A percentile compares a stretch with the other conserved stretches of the same genome.
Conservation (phyloP, 1,284 basidiomycete species). For the Phellopilus nigrolimitatus region DNA sequence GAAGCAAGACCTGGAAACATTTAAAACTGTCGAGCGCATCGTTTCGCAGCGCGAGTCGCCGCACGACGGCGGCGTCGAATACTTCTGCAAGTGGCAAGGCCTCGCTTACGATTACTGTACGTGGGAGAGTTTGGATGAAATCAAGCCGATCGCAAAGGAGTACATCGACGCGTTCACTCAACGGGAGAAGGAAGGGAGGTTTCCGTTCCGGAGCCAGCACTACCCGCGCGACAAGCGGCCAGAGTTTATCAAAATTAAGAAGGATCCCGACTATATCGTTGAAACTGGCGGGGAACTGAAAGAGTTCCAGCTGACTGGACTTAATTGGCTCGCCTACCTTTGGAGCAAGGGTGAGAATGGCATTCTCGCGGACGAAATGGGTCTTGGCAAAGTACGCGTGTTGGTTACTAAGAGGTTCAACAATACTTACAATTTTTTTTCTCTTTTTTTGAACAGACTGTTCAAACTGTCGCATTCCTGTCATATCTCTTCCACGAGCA, state of each 20-base stretch:
- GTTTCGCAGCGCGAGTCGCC: slow-evolving; percentile 76
- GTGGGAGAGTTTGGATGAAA: slow-evolving; percentile 87
- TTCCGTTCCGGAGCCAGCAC: slow-evolving; percentile 80
- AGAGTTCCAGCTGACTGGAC: slow-evolving; percentile 96
- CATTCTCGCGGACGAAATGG: slow-evolving; percentile 99
- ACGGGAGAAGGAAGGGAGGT: slow-evolving; percentile 75
- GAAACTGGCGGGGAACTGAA: slow-evolving; percentile 82
- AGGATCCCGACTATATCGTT: slow-evolving; percentile 87
- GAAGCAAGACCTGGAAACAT: slow-evolving; percentile 86
- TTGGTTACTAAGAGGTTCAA: no score
- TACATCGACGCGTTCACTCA: slow-evolving; percentile 80
- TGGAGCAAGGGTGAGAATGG: slow-evolving; percentile 97
- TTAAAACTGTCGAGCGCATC: slow-evolving; percentile 90
- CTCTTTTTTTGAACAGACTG: no score
- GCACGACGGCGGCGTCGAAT: slow-evolving; percentile 71
- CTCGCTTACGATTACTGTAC: slow-evolving; percentile 95
- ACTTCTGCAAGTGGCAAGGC: slow-evolving; percentile 97
- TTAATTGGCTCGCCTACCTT: slow-evolving; percentile 97
- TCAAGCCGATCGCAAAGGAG: slow-evolving; percentile 67
- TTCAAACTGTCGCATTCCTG: slow-evolving; percentile 94
- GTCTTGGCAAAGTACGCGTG: slow-evolving; percentile 95
- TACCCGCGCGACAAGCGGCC: slow-evolving; percentile 76
- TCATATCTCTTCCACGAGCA: slow-evolving; percentile 94
- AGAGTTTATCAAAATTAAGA: slow-evolving; percentile 78
- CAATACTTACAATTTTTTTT: no score